Base-by-base conservation (phyloP, 768 basidiomycete genomes). In the Tulasnella sp. region DNA sequence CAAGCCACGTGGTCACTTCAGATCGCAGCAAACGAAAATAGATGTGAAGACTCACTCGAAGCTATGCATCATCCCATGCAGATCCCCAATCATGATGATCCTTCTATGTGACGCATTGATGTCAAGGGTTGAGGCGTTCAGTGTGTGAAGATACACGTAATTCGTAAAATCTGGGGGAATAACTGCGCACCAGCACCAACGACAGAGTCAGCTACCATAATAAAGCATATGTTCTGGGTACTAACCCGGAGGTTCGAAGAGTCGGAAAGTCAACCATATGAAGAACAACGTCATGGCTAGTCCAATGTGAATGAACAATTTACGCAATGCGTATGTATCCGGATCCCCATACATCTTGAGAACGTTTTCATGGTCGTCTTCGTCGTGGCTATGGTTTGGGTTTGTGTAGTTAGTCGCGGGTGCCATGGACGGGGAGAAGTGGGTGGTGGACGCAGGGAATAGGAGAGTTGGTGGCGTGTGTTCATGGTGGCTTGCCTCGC, bases 81-180 rank as follows among this genome's bases (percentile, higher is more conserved):
- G 75, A 65, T 97, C 93, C 4, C 92, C 93, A 11, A 96, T 73
- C 61, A 92, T 72, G 49, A 97, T 80, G 25, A 85, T 73, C 12
- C 90, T 80, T 21, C 64, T 60, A 22, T 66, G 65, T 15, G 64
- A 61, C 8, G 63, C 59, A 2, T 62, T 58, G 4, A 69, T 31
- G 21, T 66, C 63, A 25, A 70, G 61, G 1, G 62, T 44, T 17
- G 49, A 54, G 9, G 63, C 49, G 2, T 67, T 62, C 5, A 73
- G 45, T 2, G 69, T 70, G 7, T 63, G 63, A 7, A 71, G 56
- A 60, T 65, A 66, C 22, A 64, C 66, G 58, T 71, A 71, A 29
- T 66, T 60, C 10, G 70, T 64, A 56, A 70, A 70, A 25, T 72
- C 71, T 61, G 63, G 60, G 5, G 62, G 41, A 21, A 9, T 25